Evolutionary conservation across 208 protist genomes (phyloP), one percentile per base, ranked within the genome.

Genomic region (Leptomonas pyrrhocoris): DNA sequence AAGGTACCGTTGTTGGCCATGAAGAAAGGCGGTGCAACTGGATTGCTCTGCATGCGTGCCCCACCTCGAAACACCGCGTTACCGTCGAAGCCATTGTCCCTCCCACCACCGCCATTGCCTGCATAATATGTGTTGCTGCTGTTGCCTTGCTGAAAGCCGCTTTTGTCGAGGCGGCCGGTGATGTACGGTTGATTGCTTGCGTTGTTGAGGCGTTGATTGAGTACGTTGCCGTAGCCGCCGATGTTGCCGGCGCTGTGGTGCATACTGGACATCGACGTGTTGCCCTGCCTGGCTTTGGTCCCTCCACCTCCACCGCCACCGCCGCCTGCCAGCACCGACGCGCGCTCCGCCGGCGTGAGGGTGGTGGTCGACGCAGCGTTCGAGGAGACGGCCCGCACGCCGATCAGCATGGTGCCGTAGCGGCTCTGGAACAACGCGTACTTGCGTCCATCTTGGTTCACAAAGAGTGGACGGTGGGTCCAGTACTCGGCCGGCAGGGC

Each of bases 341-440:
- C 34, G 36, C 56, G 38, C 38, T 60, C 54, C 11, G 42, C 19
- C 23, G 59, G 57, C 12, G 49, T 12, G n/a, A 45, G 36, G 13
- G 59, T 8, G 2, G 68, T 8, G 16, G 57, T 30, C 45, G 23
- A 8, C 19, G 57, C 68, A 7, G 36, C 21, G n/a, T 23, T 9
- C 30, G 64, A n/a, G 2, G 63, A 25, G 56, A 75, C 59, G 8
- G 68, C 74, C 36, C 89, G 89, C 25, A 92, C 88, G 25, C 86
- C 89, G 36, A 94, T 82, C 19, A 94, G 75, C 85, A 94, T 90
- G 2, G 81, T 84, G 18, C 89, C 89, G 58, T 81, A 84, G 27
- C 65, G 68, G 27, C 79, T 85, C 45, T 65, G 64, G 46, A 92
- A 88, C 38, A 94, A 60, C 1, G 82, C 82, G 68, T 91, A 94